Evolutionary conservation across 225 moss, liverwort and hornwort species (phyloP), one percentile per base, ranked within the genome.

Genomic region (Takakia lepidozioides): DNA sequence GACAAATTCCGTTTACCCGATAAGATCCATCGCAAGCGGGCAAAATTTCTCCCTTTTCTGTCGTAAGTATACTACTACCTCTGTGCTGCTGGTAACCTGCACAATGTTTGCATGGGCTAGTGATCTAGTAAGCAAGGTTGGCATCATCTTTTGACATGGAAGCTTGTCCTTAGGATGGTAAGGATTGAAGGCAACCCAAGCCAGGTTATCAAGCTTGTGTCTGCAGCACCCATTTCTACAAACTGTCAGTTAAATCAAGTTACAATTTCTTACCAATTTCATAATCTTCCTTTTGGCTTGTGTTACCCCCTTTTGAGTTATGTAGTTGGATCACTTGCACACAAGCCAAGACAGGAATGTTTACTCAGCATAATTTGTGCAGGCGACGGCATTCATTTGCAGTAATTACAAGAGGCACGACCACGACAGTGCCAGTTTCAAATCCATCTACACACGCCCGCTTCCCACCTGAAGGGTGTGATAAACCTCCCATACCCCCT

Each of bases 1-100:
- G 32, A 59, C 39, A 64, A 59, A 42, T 50, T 64, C 21, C 49
- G 59, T 29, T 46, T 44, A 17, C 49, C 82, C 39, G 76, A 85
- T 32, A 87, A 85, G 51, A 49, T 77, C 25, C 79, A 83, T 57
- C 74, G 77, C 32, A 93, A 93, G 70, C 84, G 92, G 16, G 85
- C 88, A 47, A 93, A 81, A 51, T 82, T 70, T 49, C 54, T 77
- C 24, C 63, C 73, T 53, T 46, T 70, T 26, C 67, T 68, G 37
- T 54, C 62, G 92, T 93, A 67, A 43, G 92, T 71, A 43, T n/a
- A 58, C 38, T n/a, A n/a, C n/a, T n/a, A n/a, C n/a, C n/a, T n/a
- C n/a, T n/a, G n/a, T n/a, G n/a, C n/a, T n/a, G n/a, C n/a, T n/a
- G n/a, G n/a, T n/a, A n/a, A n/a, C n/a, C n/a, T n/a, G n/a, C n/a